Percentiles rank a stretch among this genome's conserved stretches.
These are phyloP conservation scores for Lecanicillium sp. DNA, from an alignment of 2,329 filamentous ascomycete genomes.

Conservation along the genomic window DNA sequence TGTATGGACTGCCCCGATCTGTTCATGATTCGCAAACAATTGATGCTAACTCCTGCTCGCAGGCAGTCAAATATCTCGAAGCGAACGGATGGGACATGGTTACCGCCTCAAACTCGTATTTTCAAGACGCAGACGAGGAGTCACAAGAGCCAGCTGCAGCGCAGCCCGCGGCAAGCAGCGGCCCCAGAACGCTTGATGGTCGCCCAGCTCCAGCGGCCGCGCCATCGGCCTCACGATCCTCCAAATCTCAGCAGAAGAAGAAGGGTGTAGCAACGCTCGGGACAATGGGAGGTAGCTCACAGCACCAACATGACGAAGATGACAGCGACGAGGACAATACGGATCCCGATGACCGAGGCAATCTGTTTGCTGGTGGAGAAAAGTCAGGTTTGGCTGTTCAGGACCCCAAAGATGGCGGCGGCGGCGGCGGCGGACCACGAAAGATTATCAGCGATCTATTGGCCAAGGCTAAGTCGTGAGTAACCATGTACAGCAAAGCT, in stretches of 20 bases:
- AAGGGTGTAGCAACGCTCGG: conserved; percentile 54
- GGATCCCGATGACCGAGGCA: conserved; percentile 50
- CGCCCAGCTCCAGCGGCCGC: conserved; percentile 42
- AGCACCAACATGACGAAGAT: conserved; percentile 49
- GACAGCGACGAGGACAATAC: conserved; percentile 48
- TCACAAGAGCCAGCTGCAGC: conserved; percentile 33
- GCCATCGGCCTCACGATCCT: conserved; percentile 25
- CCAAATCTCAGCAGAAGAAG: conserved; percentile 37
- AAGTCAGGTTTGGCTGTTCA: conserved; percentile 68
- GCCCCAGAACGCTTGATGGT: conserved; percentile 55
- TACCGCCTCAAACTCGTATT: conserved; percentile 54
- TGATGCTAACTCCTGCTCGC: background rate
- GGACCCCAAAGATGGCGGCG: conserved; percentile 45
- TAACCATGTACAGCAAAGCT: conserved; percentile 2
- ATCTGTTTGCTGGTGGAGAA: conserved; percentile 77
- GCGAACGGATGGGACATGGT: conserved; percentile 59
- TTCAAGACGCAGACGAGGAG: conserved; percentile 45
- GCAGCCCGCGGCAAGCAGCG: conserved; percentile 36
- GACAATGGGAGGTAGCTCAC: conserved; percentile 37
- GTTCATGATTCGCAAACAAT: conserved; percentile 8
- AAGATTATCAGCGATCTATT: conserved; percentile 56
- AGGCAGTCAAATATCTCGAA: conserved; percentile 62
- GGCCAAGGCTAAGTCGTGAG: conserved; percentile 54
- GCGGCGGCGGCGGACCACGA: no score
- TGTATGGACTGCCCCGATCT: conserved; percentile 23